Conservation (phyloP, 805 yeast species). For the Lachancea cidri region DNA sequence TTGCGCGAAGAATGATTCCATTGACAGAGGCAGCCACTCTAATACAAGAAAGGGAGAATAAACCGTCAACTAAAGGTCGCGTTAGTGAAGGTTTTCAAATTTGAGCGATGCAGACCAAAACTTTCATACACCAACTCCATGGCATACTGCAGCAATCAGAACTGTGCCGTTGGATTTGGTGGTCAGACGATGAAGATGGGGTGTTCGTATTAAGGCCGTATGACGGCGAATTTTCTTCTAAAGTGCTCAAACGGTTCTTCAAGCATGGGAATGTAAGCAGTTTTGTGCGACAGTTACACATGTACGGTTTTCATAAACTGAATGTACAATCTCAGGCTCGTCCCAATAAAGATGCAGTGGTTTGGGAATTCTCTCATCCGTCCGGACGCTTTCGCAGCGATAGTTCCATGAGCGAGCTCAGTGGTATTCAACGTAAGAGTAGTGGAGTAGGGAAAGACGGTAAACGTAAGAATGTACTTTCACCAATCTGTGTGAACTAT, state of each 20-base stretch:
- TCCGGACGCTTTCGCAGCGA: constrained; percentile 23
- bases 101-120: constrained; percentile 19
- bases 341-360: constrained; percentile 5
- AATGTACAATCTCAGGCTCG: neutral
- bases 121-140: constrained; percentile 29
- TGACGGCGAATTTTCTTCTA: constrained; percentile 20
- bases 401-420: constrained; percentile 19
- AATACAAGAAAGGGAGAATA: neutral
- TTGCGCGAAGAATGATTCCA: neutral
- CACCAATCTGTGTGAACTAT: constrained; percentile 28
- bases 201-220: constrained; percentile 27
- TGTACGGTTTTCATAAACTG: constrained; percentile 66
- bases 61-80: neutral
- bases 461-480: constrained; percentile 27
- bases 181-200: constrained; percentile 20
- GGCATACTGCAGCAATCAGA: constrained; percentile 23
- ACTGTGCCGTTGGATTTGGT: constrained; percentile 23
- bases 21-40: neutral
- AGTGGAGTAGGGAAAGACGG: constrained; percentile 30
- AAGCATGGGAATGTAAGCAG: constrained; percentile 93
- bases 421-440: constrained; percentile 28
- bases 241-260: constrained; percentile 60
- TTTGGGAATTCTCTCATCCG: constrained; percentile 32
- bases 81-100: neutral
- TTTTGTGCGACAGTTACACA: constrained; percentile 89